Base-by-base conservation (phyloP, 352 stramenopile species). In the Aphanomyces cochlioides region DNA sequence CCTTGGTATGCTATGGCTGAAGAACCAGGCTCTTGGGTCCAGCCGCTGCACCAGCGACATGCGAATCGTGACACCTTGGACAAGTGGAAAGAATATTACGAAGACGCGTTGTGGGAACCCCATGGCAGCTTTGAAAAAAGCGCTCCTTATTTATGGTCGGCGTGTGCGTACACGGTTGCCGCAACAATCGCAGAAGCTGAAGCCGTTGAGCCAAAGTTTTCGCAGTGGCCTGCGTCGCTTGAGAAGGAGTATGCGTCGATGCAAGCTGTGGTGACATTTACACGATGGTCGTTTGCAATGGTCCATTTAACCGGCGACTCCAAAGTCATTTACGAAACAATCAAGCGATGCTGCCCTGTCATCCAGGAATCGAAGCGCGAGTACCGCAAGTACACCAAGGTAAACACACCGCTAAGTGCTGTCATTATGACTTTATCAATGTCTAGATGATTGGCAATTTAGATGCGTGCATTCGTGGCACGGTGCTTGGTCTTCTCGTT, bases 261-360 rank as follows among this genome's bases (percentile, higher is more conserved):
- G 21, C 75, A 76, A 43, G 82, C 82, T 10, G 78, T 93, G 40
- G 90, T 87, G 0, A 95, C 92, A 72, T 95, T 95, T 67, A 92
- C 83, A 47, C 81, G 87, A 50, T 95, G 88, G 88, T 94, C 88
- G 57, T 95, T 93, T 67, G 89, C 83, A 7, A 78, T 95, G 45
- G 72, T 95, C 39, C 86, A 94, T 64, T 84, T 94, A 66, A 90
- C 86, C 63, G 81, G 79, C 12, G 88, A 95, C 48, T 86, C 88
- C 21, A 95, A 95, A 68, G 85, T 95, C 19, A 92, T 95, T 57
- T 94, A 83, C 83, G 87, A 95, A 69, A 93, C 87, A 12, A 80
- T 87, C 43, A 93, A 93, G 74, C 84, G 87, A 5, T 93, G 86
- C 72, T 91, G 82, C 38, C 87, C 87, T 28, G 91, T 95, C 48